Percentiles rank a stretch among this genome's conserved stretches.
phyloP scores from a whole-genome alignment of 306 rosid genomes.

The Prunus kanzakura region DNA sequence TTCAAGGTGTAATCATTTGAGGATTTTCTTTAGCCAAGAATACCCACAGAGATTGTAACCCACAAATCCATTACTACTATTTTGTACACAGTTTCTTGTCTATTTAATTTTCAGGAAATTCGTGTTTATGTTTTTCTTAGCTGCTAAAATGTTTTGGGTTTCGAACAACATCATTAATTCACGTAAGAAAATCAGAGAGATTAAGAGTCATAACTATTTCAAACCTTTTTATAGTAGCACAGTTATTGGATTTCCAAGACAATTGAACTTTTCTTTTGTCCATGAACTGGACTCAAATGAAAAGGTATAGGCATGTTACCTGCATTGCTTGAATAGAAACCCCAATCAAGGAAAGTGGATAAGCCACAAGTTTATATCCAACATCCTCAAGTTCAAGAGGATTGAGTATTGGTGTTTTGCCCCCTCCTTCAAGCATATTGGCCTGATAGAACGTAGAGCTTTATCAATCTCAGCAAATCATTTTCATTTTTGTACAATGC shows the following conservation, averaged over 20 bases:
- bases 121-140: background rate
- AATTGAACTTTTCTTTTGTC: background rate
- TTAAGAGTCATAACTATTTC: background rate
- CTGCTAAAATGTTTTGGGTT: background rate
- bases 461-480: conserved; percentile 15
- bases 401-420: conserved; percentile 77
- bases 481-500: background rate
- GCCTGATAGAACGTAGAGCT: conserved; percentile 46
- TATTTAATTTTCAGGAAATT: background rate
- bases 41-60: too few relatives aligned
- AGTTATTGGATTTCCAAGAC: background rate
- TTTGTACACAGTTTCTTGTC: background rate
- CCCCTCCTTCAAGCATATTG: conserved; percentile 99
- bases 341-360: conserved; percentile 89
- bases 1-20: too few relatives aligned
- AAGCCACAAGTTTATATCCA: conserved; percentile 77
- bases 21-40: too few relatives aligned
- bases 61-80: background rate
- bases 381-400: conserved; percentile 77
- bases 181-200: background rate
- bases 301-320: conserved; percentile 45
- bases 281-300: background rate
- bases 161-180: background rate
- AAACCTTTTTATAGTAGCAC: background rate
- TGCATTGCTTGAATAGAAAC: conserved; percentile 90